These are phyloP conservation scores for Solanum ahanhuiri DNA, from an alignment of 257 asterid species.

Conservation along the genomic window DNA sequence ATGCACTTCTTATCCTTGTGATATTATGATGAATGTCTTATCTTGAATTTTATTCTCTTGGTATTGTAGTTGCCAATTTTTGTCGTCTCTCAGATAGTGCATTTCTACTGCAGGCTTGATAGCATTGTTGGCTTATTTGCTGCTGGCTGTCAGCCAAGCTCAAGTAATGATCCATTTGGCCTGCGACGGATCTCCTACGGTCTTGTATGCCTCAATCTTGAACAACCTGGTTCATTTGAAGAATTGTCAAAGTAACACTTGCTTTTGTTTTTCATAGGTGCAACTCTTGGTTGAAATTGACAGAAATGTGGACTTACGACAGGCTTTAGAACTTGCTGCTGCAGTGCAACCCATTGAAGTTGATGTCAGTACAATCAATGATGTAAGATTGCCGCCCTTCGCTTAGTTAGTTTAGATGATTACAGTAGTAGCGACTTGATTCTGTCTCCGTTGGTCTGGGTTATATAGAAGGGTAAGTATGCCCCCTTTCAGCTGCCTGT, in stretches of 20 bases:
- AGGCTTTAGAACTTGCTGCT: conserved; percentile 80
- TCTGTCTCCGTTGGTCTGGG: background rate
- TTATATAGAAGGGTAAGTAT: background rate
- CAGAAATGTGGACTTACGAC: conserved; percentile 62
- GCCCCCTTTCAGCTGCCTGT: background rate
- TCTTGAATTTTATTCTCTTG: background rate
- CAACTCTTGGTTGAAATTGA: conserved; percentile 74
- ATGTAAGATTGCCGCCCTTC: conserved; percentile 33
- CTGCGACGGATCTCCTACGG: conserved; percentile 89
- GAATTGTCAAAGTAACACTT: conserved; percentile 6
- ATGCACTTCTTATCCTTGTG: background rate
- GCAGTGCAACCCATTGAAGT: conserved; percentile 77
- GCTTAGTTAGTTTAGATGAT: background rate
- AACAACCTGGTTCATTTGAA: conserved; percentile 1
- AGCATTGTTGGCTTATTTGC: conserved; percentile 95
- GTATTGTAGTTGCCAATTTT: background rate
- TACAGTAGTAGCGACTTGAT: background rate
- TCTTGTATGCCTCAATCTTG: conserved; percentile 46
- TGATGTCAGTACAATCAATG: conserved; percentile 46
- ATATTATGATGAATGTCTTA: background rate
- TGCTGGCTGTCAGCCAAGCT: conserved; percentile 97
- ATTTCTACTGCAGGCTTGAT: conserved; percentile 60
- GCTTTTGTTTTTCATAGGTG: conserved; percentile 41
- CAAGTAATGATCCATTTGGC: conserved; percentile 86
- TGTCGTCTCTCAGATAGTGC: background rate